Evolutionary conservation across 345 rosid genomes (phyloP).

Genomic region (Mercurialis annua): DNA sequence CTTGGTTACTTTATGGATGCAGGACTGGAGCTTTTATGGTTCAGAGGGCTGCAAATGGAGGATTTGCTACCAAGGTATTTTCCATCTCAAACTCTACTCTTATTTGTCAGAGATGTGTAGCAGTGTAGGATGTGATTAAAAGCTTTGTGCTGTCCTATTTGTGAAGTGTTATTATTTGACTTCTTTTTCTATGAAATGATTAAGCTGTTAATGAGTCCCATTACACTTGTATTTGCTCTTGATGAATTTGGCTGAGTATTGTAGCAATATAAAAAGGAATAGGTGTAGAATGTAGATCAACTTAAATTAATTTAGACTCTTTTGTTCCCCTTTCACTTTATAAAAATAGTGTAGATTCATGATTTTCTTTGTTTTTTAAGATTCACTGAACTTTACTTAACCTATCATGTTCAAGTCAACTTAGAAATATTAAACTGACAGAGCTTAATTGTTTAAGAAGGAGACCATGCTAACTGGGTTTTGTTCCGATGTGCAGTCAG

Average conservation of each 20-base stretch:
- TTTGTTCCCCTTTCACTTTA: too few relatives aligned
- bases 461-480: neutral
- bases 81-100: neutral
- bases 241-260: neutral
- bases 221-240: neutral
- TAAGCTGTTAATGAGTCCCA: neutral
- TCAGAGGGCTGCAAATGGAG: constrained; percentile 42
- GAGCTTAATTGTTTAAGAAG: neutral
- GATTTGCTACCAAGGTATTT: constrained; percentile 54
- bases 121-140: too few relatives aligned
- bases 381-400: too few relatives aligned
- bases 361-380: too few relatives aligned
- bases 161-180: neutral
- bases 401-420: too few relatives aligned
- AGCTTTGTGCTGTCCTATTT: neutral
- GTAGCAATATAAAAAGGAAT: neutral
- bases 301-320: too few relatives aligned
- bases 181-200: neutral
- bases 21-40: constrained; percentile 43
- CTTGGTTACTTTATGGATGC: constrained; percentile 27
- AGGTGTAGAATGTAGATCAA: too few relatives aligned
- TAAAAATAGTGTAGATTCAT: too few relatives aligned
- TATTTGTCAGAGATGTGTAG: too few relatives aligned
- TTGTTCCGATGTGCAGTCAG: constrained; percentile 10
- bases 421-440: too few relatives aligned